Percentiles rank a stretch among this genome's conserved stretches.
phyloP scores from a whole-genome alignment of 108 stramenopile species.

The Conticribra weissflogii region DNA sequence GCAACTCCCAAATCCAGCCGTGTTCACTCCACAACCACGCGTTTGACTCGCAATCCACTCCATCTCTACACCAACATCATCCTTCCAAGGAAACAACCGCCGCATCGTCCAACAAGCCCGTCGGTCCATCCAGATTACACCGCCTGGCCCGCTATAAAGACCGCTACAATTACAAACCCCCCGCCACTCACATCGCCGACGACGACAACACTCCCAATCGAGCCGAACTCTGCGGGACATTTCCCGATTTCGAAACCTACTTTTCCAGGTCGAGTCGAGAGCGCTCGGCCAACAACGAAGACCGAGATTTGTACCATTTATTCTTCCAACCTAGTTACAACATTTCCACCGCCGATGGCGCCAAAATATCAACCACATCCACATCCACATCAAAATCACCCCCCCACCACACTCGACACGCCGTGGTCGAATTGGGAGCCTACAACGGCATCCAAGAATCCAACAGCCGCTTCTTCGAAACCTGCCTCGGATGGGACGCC shows the following conservation, averaged over 20 bases:
- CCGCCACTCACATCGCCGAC: background rate
- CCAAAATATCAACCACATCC: too few species aligned
- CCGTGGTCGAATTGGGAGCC: background rate
- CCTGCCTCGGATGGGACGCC: constrained; percentile 50
- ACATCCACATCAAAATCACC: too few species aligned
- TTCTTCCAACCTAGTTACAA: background rate
- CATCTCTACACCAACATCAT: too few species aligned
- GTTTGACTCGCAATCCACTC: too few species aligned
- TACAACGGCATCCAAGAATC: background rate
- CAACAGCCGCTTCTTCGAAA: constrained; percentile 47
- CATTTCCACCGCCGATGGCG: too few species aligned
- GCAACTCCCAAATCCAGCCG: too few species aligned
- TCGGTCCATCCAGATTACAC: background rate
- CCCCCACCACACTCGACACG: background rate
- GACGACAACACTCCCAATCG: too few species aligned
- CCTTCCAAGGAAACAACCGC: too few species aligned
- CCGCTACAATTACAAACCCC: background rate
- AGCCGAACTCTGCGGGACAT: background rate
- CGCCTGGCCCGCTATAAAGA: background rate
- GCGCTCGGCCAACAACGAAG: background rate
- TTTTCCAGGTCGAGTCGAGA: background rate
- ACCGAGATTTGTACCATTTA: background rate
- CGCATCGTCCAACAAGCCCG: background rate
- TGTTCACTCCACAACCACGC: too few species aligned
- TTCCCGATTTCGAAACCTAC: background rate